Evolutionary conservation across 768 basidiomycete genomes (phyloP).

Genomic region (Inosperma sp.): DNA sequence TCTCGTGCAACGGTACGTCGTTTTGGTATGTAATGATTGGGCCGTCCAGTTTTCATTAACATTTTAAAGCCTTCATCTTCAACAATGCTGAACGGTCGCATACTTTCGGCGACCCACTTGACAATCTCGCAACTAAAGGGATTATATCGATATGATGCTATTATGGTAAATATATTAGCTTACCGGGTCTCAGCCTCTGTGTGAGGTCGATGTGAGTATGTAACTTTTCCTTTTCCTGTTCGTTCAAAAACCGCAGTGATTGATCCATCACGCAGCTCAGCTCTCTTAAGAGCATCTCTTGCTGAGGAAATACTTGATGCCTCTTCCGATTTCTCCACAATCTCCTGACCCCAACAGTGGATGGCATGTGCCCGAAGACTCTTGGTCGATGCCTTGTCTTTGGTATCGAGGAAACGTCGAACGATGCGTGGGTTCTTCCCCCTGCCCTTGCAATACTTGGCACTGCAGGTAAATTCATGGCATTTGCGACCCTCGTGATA

Average conservation of each 20-base stretch:
- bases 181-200: constrained; percentile 16
- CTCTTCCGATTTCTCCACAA: constrained; percentile 1
- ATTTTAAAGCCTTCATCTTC: constrained; percentile 26
- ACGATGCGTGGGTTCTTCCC: neutral
- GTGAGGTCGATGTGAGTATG: constrained; percentile 18
- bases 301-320: neutral
- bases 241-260: neutral
- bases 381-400: neutral
- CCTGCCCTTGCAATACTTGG: constrained; percentile 2
- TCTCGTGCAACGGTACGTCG: constrained; percentile 30
- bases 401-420: constrained; percentile 1
- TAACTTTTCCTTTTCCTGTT: constrained; percentile 11
- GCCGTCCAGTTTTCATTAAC: constrained; percentile 33
- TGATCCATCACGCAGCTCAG: neutral
- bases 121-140: constrained; percentile 28
- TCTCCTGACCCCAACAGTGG: constrained; percentile 5
- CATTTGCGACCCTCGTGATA: neutral
- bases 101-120: constrained; percentile 31
- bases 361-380: constrained; percentile 5
- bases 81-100: constrained; percentile 31
- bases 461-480: constrained; percentile 5
- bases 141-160: neutral
- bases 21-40: constrained; percentile 32
- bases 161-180: neutral
- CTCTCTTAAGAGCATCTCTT: constrained; percentile 3